Base-by-base conservation (phyloP, 1,284 basidiomycete species). In the Malassezia slooffiae region DNA sequence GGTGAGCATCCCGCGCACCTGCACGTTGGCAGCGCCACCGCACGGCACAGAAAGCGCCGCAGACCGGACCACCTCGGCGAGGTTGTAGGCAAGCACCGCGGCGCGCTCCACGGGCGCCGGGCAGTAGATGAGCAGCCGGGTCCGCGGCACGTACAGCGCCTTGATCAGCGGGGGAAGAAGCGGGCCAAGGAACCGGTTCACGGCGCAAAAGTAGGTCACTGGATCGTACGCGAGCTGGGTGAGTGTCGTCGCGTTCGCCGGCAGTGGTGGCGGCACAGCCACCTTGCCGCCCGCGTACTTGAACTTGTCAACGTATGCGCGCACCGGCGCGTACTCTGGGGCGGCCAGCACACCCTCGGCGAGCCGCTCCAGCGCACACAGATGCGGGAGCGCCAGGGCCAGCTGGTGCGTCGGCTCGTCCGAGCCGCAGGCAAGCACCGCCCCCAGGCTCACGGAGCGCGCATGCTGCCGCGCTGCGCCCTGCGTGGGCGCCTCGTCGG, bases 31-130 rank as follows among this genome's bases (percentile, higher is more conserved):
- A 26, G 8, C 8, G 24, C 8, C 12, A 12, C 24, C 8, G 24
- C 24, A 7, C 8, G 45, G 40, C 16, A 28, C 40, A 22, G 22
- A n/a, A 5, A 19, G 21, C 12, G 40, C 40, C 22, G 46, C 41
- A 1, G 46, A 38, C 12, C 39, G 40, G 24, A 48, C 37, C 20
- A 48, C 21, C 34, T 48, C 46, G 4, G 46, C 41, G 2, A 48
- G 29, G 21, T 48, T 43, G 34, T 38, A 48, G 0, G 40, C 46
- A 10, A 43, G 15, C 16, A 43, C 43, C 21, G 46, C 46, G 2
- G 40, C 40, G 9, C 46, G 46, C 27, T 42, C 46, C n/a, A 39
- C 21, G 6, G 46, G 46, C n/a, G 41, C 35, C 15, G 46, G 40
- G 28, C 38, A 35, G 38, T 48, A 48, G 13, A 48, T 32, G 20